A percentile compares a stretch with the other conserved stretches of the same genome.
These are phyloP conservation scores for Keqinozyma sinolaborantium DNA, from an alignment of 1,139 yeast species.

Conservation along the genomic window DNA sequence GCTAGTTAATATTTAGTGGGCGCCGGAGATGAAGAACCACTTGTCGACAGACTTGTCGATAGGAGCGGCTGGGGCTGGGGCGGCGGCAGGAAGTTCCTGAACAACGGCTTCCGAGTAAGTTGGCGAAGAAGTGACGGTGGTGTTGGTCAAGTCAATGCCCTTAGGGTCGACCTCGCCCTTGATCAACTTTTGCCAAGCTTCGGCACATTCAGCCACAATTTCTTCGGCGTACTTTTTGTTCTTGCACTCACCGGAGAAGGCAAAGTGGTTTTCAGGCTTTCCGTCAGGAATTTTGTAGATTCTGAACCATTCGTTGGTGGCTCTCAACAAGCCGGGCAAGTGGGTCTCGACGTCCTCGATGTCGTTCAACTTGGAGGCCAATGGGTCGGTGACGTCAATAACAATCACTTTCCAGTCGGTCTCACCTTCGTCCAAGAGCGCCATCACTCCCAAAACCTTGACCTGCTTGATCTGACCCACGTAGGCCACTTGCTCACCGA, in stretches of 20 bases:
- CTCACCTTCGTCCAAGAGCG: slow-evolving; percentile 95
- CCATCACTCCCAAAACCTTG: slow-evolving; percentile 89
- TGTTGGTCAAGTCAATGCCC: slow-evolving; percentile 66
- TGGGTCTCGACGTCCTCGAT: slow-evolving; percentile 77
- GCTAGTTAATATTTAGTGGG: slow-evolving; percentile 33
- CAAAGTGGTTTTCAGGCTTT: slow-evolving; percentile 82
- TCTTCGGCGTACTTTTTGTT: slow-evolving; percentile 67
- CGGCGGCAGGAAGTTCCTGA: slow-evolving; percentile 61
- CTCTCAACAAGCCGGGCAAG: slow-evolving; percentile 82
- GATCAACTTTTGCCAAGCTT: slow-evolving; percentile 73
- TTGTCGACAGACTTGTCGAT: slow-evolving; percentile 95
- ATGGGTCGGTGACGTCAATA: slow-evolving; percentile 77
- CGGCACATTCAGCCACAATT: slow-evolving; percentile 70
- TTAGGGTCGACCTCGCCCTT: slow-evolving; percentile 49
- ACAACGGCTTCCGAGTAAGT: slow-evolving; percentile 47
- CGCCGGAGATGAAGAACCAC: slow-evolving; percentile 98
- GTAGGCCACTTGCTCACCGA: slow-evolving; percentile 67
- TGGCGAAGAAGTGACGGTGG: slow-evolving; percentile 63
- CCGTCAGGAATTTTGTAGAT: slow-evolving; percentile 95
- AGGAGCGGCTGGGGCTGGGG: slow-evolving; percentile 81
- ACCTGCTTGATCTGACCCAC: slow-evolving; percentile 80
- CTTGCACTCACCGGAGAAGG: slow-evolving; percentile 78
- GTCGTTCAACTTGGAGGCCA: slow-evolving; percentile 71
- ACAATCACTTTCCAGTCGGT: slow-evolving; percentile 96
- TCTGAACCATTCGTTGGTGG: slow-evolving; percentile 91